Evolutionary conservation across 495 filamentous ascomycete genomes (phyloP), one percentile per base, ranked within the genome.

Genomic region (Wilcoxina mikolae): DNA sequence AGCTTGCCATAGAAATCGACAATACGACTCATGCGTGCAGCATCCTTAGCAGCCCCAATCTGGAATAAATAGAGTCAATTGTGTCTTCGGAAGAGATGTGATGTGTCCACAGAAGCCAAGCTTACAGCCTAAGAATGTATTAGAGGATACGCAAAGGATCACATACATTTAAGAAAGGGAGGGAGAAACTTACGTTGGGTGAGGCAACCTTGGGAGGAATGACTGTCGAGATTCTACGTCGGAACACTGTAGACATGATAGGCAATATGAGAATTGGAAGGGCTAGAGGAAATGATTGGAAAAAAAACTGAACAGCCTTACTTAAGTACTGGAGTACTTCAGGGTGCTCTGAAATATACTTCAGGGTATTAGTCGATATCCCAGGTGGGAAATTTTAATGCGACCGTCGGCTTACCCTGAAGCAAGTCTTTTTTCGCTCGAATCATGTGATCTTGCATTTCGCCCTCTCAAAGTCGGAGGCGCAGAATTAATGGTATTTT

Each of bases 201-300:
- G 90, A 95, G 61, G 91, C 87, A 67, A 98, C 89, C 84, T 96
- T 96, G 61, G 91, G 91, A 62, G 91, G 91, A 70, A 99, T 94
- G 68, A 99, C 78, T 76, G 93, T 94, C 66, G 93, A 95, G 67
- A 99, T 83, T 77, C 78, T 83, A 71, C 90, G 79, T 71, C 83
- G 83, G 64, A 78, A 76, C 65, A 91, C 78, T 79, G 78, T 87
- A 74, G 87, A 94, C 90, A 95, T 96, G 70, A 73, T 83, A 78
- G 68, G 68, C 70, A 70, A 58, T 67, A 56, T 44, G 54, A 47
- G 54, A 26, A 17, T 9, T 41, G 18, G 49, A 38, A n/a, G 24
- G 49, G 33, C n/a, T n/a, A n/a, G n/a, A n/a, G n/a, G n/a, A n/a
- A n/a, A n/a, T n/a, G n/a, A n/a, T n/a, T n/a, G n/a, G n/a, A n/a